phyloP scores from a whole-genome alignment of 768 basidiomycete species.

The Clathrus columnatus region DNA sequence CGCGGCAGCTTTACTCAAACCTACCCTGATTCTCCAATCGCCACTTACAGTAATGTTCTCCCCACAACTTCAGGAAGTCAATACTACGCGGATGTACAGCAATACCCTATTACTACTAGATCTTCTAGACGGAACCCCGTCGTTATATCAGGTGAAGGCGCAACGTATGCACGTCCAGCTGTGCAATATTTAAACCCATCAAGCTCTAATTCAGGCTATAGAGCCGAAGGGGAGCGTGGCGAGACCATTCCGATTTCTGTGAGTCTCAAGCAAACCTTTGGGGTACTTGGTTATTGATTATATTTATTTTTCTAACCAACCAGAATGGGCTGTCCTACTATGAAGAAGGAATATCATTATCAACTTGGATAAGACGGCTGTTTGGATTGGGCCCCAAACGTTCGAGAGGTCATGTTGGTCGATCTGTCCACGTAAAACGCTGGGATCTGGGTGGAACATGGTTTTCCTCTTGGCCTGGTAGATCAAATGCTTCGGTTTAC shows the following conservation, averaged over 20 bases:
- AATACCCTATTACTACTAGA: neutral
- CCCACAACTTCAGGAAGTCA: neutral
- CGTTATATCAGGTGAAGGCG: neutral
- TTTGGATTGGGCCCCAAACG: constrained; percentile 8
- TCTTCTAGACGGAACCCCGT: constrained; percentile 2
- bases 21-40: neutral
- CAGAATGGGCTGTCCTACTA: constrained; percentile 2
- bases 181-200: neutral
- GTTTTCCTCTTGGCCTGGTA: neutral
- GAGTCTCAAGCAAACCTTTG: neutral
- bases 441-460: neutral
- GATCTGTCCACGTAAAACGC: constrained; percentile 6
- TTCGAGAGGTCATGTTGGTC: constrained; percentile 1
- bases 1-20: neutral
- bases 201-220: constrained; percentile 1
- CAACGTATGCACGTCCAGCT: constrained; percentile 1
- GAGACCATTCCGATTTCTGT: constrained; percentile 4
- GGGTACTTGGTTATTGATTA: neutral
- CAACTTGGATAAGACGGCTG: constrained; percentile 6
- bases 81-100: neutral
- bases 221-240: constrained; percentile 3
- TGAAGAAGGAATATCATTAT: constrained; percentile 7
- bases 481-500: constrained; percentile 1
- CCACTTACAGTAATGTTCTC: neutral
- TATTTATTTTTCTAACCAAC: neutral